phyloP scores from a whole-genome alignment of 1,284 basidiomycete species.

The Phenoliferia sp. region DNA sequence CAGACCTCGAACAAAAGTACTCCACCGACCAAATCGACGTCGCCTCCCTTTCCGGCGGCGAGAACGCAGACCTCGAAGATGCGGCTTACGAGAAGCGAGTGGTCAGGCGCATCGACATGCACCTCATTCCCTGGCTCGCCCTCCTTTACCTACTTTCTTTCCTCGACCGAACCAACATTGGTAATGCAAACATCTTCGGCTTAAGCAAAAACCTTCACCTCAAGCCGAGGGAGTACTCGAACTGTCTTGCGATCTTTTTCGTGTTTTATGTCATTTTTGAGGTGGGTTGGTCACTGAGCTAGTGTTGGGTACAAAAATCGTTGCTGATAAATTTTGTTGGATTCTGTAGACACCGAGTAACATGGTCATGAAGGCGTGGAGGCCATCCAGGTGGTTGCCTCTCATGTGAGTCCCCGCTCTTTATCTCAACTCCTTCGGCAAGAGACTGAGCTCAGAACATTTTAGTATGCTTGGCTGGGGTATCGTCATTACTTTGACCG shows the following conservation, averaged over 20 bases:
- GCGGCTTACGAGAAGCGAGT: slow-evolving; percentile 33
- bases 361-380: not conserved
- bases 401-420: slow-evolving; percentile 37
- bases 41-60: not conserved
- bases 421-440: slow-evolving; percentile 22
- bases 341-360: not conserved
- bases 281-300: slow-evolving; percentile 7
- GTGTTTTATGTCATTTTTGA: slow-evolving; percentile 41
- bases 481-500: slow-evolving; percentile 50
- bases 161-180: slow-evolving; percentile 38
- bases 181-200: slow-evolving; percentile 36
- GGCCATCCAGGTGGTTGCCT: not conserved
- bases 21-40: not conserved
- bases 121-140: slow-evolving; percentile 31
- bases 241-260: slow-evolving; percentile 35
- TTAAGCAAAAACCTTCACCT: slow-evolving; percentile 44
- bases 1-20: not conserved
- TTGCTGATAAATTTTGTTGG: not conserved
- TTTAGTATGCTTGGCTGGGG: not conserved
- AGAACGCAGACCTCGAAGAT: slow-evolving; percentile 16
- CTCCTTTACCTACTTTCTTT: slow-evolving; percentile 44
- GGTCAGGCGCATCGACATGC: slow-evolving; percentile 35
- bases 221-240: slow-evolving; percentile 28
- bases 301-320: not conserved
- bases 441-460: not conserved